phyloP scores from a whole-genome alignment of 352 stramenopile species.

The Phytophthora hibernalis region DNA sequence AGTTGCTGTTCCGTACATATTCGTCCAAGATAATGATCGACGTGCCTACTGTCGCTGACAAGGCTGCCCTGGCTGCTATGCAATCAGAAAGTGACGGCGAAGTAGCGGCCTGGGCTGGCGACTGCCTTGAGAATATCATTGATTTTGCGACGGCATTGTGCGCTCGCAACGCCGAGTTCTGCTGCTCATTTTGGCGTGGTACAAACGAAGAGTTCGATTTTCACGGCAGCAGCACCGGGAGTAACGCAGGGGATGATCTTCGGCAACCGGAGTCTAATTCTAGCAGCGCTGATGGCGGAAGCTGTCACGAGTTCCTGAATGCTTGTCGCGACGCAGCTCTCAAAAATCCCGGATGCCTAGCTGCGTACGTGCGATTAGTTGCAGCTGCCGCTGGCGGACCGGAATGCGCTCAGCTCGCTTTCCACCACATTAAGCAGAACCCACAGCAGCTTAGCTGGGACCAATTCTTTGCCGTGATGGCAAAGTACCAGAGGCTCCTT shows the following conservation, averaged over 20 bases:
- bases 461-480: conserved; percentile 86
- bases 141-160: conserved; percentile 75
- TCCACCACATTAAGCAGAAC: conserved; percentile 90
- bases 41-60: conserved; percentile 76
- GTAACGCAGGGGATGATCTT: conserved; percentile 29
- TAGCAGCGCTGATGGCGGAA: conserved; percentile 41
- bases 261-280: conserved; percentile 30
- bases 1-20: conserved; percentile 75
- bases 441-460: conserved; percentile 81
- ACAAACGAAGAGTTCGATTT: conserved; percentile 47
- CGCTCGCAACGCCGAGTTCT: conserved; percentile 60
- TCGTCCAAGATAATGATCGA: conserved; percentile 85
- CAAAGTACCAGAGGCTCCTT: conserved; percentile 84
- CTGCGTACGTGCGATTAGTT: conserved; percentile 81
- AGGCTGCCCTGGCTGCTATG: conserved; percentile 68
- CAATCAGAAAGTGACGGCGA: conserved; percentile 69
- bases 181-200: conserved; percentile 68
- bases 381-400: conserved; percentile 68
- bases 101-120: conserved; percentile 65
- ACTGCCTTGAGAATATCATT: conserved; percentile 84
- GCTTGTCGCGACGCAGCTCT: conserved; percentile 75
- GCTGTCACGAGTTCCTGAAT: conserved; percentile 69
- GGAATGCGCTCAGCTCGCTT: conserved; percentile 78
- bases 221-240: conserved; percentile 30
- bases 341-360: conserved; percentile 78